A percentile compares a stretch with the other conserved stretches of the same genome.
phyloP scores from a whole-genome alignment of 1,139 yeast species.

The Saccharomyces pastorianus region DNA sequence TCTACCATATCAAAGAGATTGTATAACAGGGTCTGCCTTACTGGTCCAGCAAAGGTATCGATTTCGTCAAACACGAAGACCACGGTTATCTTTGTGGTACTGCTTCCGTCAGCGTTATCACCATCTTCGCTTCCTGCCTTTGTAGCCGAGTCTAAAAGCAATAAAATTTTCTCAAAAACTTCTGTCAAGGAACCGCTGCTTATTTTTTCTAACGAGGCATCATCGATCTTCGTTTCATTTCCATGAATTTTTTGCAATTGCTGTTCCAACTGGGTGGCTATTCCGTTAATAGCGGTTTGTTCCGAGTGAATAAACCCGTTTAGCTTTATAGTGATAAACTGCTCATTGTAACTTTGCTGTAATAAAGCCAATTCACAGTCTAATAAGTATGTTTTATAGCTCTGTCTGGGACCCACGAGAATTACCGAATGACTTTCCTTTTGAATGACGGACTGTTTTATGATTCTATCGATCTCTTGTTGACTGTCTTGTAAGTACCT shows the following conservation, averaged over 20 bases:
- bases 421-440: constrained; percentile 78
- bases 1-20: constrained; percentile 82
- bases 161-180: constrained; percentile 44
- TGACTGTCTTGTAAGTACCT: constrained; percentile 18
- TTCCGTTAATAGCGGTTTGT: constrained; percentile 68
- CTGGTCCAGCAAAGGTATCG: constrained; percentile 64
- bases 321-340: constrained; percentile 54
- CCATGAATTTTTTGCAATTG: constrained; percentile 30
- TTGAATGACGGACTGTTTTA: constrained; percentile 58
- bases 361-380: constrained; percentile 50
- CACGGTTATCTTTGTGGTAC: constrained; percentile 42
- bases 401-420: constrained; percentile 69
- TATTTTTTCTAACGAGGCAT: constrained; percentile 18
- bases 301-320: constrained; percentile 72
- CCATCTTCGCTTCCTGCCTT: constrained; percentile 14
- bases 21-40: constrained; percentile 76
- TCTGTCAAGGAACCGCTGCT: constrained; percentile 45
- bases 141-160: constrained; percentile 37
- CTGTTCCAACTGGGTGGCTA: constrained; percentile 72
- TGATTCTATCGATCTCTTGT: constrained; percentile 44
- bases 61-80: constrained; percentile 78
- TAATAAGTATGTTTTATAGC: constrained; percentile 66
- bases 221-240: constrained; percentile 2
- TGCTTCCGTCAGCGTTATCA: constrained; percentile 12
- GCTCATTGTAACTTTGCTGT: constrained; percentile 34